phyloP scores from a whole-genome alignment of 2,329 filamentous ascomycete species.

The Cephalotrichum gorgonifer region DNA sequence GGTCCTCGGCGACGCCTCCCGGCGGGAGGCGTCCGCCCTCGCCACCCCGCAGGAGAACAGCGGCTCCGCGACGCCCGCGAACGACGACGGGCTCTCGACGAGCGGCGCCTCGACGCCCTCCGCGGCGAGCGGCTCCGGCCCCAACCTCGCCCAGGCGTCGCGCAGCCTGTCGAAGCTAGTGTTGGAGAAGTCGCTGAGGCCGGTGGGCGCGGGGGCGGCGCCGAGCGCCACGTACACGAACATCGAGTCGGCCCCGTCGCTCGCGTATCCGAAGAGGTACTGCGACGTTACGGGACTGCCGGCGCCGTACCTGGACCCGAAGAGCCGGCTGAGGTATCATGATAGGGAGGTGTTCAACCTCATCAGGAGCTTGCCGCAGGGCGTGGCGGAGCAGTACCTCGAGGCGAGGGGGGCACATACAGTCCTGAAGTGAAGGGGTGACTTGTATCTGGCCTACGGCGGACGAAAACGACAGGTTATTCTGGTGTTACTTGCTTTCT shows the following conservation, averaged over 20 bases:
- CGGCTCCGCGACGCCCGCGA: conserved; percentile 58
- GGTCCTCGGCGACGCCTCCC: conserved; percentile 79
- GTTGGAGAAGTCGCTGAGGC: conserved; percentile 63
- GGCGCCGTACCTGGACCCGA: conserved; percentile 89
- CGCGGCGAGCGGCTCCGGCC: conserved; percentile 16
- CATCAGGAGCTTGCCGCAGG: conserved; percentile 70
- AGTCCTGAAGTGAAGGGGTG: conserved; percentile 62
- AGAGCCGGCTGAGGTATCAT: conserved; percentile 86
- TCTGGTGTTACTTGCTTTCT: not conserved
- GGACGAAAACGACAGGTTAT: not conserved
- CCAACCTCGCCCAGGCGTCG: conserved; percentile 79
- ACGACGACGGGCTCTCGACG: conserved; percentile 44
- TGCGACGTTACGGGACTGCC: conserved; percentile 92
- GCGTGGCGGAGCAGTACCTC: conserved; percentile 76
- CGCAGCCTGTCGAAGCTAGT: conserved; percentile 80
- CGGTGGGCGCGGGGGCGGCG: conserved; percentile 23
- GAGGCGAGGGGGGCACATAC: conserved; percentile 88
- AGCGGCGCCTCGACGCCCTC: conserved; percentile 47
- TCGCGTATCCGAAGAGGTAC: conserved; percentile 78
- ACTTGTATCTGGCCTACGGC: not conserved
- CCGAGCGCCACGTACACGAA: conserved; percentile 87
- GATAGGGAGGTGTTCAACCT: conserved; percentile 84
- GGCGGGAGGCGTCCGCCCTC: conserved; percentile 80
- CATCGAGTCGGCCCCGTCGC: conserved; percentile 84
- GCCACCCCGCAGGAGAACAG: conserved; percentile 68